These are phyloP conservation scores for Solanum bulbocastanum DNA, from an alignment of 257 asterid genomes.

Conservation along the genomic window DNA sequence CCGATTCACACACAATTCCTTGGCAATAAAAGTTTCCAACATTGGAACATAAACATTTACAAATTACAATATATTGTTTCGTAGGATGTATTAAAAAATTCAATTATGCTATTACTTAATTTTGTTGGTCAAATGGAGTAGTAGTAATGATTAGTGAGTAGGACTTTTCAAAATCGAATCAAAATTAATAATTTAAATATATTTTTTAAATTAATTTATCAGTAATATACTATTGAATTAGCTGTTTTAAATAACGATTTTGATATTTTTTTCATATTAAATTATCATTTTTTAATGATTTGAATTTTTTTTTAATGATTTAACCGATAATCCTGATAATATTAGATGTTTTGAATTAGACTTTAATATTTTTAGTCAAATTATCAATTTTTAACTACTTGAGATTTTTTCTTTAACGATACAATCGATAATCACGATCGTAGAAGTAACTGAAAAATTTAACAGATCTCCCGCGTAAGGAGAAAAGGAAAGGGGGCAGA, in stretches of 20 bases:
- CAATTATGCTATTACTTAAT: too few species aligned
- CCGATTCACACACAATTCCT: not conserved
- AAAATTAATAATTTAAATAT: too few species aligned
- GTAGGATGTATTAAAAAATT: not conserved
- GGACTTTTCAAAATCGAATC: not conserved
- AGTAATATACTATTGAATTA: too few species aligned
- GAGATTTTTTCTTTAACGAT: too few species aligned
- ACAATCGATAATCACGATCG: not conserved
- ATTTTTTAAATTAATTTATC: too few species aligned
- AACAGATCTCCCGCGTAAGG: constrained; percentile 8
- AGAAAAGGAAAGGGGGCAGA: not conserved
- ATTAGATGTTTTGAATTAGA: not conserved
- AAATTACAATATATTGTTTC: not conserved
- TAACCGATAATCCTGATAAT: not conserved
- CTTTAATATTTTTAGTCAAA: not conserved
- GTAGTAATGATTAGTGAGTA: not conserved
- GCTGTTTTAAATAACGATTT: not conserved
- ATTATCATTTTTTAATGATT: too few species aligned
- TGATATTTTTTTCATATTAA: too few species aligned
- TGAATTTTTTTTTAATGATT: too few species aligned
- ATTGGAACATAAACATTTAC: not conserved
- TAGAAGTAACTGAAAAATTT: not conserved
- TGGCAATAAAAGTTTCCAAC: not conserved
- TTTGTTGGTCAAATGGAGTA: not conserved
- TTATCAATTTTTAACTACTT: too few species aligned